Conservation (phyloP, 148 eudicot species). For the Dysphania ambrosioides region DNA sequence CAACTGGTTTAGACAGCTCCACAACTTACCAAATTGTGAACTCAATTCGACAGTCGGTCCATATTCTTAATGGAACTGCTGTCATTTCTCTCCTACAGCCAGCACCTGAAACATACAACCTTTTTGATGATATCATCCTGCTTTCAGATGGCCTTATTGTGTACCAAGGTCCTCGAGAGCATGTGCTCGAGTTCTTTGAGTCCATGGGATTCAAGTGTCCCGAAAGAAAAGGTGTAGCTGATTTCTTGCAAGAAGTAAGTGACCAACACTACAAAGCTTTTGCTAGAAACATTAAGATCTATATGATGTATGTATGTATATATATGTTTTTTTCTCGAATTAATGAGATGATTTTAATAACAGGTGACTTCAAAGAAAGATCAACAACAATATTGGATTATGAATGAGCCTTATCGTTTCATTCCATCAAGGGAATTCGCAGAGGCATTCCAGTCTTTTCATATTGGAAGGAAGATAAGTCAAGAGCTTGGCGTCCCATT, state of each 20-base stretch:
- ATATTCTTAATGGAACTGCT: conserved; percentile 69
- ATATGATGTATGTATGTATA: no score
- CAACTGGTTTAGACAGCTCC: conserved; percentile 84
- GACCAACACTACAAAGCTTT: not conserved
- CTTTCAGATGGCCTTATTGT: conserved; percentile 64
- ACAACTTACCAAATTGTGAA: conserved; percentile 77
- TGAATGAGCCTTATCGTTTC: conserved; percentile 55
- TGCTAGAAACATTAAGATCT: not conserved
- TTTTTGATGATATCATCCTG: conserved; percentile 76
- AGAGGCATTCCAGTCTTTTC: conserved; percentile 66
- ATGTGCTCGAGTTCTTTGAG: conserved; percentile 68
- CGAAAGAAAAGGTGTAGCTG: conserved; percentile 70
- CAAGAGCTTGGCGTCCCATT: conserved; percentile 49
- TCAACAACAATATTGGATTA: conserved; percentile 67
- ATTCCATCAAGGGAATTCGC: conserved; percentile 54
- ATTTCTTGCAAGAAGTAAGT: conserved; percentile 82
- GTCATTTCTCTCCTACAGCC: conserved; percentile 80
- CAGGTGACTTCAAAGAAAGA: conserved; percentile 88
- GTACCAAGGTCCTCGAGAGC: conserved; percentile 74
- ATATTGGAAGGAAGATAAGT: conserved; percentile 43
- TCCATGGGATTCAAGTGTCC: conserved; percentile 76
- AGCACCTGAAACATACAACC: conserved; percentile 77
- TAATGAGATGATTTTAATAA: not conserved
- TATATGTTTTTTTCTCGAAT: no score
- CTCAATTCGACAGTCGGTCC: conserved; percentile 59